These are phyloP conservation scores for Fusarium sp. DNA, from an alignment of 2,329 filamentous ascomycete genomes.

Conservation along the genomic window DNA sequence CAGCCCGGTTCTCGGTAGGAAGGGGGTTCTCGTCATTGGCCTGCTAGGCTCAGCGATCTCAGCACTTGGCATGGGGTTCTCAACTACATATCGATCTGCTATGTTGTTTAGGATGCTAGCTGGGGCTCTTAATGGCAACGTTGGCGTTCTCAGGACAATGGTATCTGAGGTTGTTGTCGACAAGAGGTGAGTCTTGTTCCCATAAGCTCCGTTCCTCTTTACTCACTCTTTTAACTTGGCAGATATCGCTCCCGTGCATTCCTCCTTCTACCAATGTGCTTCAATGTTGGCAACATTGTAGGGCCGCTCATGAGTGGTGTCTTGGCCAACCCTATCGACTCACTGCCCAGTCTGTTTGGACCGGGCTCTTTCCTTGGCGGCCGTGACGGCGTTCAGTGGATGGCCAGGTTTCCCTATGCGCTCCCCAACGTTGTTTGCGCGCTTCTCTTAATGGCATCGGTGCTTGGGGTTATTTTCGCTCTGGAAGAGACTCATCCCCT, in stretches of 20 bases:
- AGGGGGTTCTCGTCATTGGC: background rate
- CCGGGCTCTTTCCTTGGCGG: background rate
- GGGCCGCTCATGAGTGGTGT: background rate
- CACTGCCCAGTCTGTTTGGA: slow-evolving; percentile 28
- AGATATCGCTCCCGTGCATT: background rate
- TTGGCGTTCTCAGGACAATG: background rate
- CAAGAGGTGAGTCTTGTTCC: background rate
- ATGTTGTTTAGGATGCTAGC: background rate
- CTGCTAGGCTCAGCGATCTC: background rate
- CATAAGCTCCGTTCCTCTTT: background rate
- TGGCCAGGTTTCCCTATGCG: background rate
- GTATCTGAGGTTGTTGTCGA: background rate
- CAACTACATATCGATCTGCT: background rate
- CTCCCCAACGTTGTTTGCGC: background rate
- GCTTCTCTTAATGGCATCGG: background rate
- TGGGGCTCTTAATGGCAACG: background rate
- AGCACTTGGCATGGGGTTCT: background rate
- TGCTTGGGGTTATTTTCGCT: background rate
- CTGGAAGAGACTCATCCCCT: background rate
- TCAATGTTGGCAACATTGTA: slow-evolving; percentile 13
- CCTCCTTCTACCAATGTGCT: background rate
- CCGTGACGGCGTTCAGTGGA: background rate
- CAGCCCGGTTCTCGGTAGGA: background rate
- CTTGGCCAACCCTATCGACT: background rate
- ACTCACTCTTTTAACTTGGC: background rate